Conservation (phyloP, 2,329 filamentous ascomycete species). For the Coleophoma eucalyptorum region DNA sequence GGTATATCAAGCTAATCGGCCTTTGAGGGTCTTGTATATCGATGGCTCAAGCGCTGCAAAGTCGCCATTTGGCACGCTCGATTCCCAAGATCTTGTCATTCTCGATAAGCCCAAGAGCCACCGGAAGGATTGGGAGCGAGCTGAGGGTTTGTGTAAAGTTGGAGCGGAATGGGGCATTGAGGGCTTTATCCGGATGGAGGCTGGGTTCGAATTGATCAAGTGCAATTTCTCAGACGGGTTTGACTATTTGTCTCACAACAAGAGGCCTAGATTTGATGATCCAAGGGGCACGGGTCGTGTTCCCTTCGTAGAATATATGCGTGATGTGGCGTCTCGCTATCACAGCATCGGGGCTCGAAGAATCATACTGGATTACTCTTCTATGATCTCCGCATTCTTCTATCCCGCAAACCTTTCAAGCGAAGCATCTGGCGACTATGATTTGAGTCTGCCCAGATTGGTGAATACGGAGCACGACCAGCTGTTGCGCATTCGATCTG, state of each 20-base stretch:
- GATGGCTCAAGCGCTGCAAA: constrained; percentile 61
- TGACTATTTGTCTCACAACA: background rate
- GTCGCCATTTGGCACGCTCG: constrained; percentile 57
- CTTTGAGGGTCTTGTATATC: constrained; percentile 32
- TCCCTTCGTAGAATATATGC: constrained; percentile 1
- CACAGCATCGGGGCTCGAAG: constrained; percentile 33
- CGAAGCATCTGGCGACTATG: background rate
- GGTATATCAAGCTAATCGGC: background rate
- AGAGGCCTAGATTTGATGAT: background rate
- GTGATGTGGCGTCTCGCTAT: constrained; percentile 21
- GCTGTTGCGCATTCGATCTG: constrained; percentile 32
- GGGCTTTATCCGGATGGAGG: constrained; percentile 62
- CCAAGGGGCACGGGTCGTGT: background rate
- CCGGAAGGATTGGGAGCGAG: constrained; percentile 43
- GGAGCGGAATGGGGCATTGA: constrained; percentile 50
- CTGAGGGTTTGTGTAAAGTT: constrained; percentile 48
- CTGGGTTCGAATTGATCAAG: constrained; percentile 64
- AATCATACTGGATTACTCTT: constrained; percentile 9
- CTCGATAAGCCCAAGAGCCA: constrained; percentile 31
- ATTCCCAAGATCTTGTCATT: constrained; percentile 60
- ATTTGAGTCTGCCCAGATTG: constrained; percentile 6
- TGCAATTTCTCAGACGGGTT: constrained; percentile 48
- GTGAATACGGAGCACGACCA: constrained; percentile 24
- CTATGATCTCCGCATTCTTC: constrained; percentile 10
- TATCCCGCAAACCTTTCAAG: constrained; percentile 10